Percentiles rank a stretch among this genome's conserved stretches.
phyloP scores from a whole-genome alignment of 1,139 yeast species.

The Arxiozyma slooffiae region DNA sequence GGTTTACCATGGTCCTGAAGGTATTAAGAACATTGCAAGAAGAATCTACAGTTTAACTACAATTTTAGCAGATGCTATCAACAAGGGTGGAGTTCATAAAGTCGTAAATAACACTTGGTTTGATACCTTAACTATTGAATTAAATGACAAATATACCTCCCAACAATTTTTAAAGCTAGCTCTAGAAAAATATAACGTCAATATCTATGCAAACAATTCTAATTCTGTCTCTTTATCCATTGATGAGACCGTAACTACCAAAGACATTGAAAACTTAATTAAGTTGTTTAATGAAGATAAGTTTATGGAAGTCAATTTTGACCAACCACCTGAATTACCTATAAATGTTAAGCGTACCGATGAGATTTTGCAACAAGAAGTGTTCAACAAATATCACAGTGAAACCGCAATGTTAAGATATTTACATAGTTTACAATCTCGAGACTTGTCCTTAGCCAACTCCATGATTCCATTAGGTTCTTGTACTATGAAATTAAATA shows the following conservation, averaged over 20 bases:
- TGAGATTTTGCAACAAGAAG: constrained; percentile 57
- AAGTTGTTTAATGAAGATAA: constrained; percentile 44
- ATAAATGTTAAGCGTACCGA: constrained; percentile 50
- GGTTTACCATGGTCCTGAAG: constrained; percentile 91
- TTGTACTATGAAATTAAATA: constrained; percentile 94
- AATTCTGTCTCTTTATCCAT: constrained; percentile 60
- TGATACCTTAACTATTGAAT: constrained; percentile 71
- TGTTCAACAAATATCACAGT: constrained; percentile 80
- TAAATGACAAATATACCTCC: constrained; percentile 40
- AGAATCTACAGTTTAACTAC: constrained; percentile 72
- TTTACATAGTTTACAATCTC: constrained; percentile 72
- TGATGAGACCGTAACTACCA: constrained; percentile 71
- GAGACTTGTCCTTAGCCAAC: constrained; percentile 86
- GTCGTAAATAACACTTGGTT: constrained; percentile 56
- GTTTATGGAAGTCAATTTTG: constrained; percentile 11
- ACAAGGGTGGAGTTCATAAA: constrained; percentile 32
- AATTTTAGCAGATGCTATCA: constrained; percentile 53
- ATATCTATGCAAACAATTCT: constrained; percentile 61
- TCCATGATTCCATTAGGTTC: constrained; percentile 97
- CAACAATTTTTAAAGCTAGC: constrained; percentile 52
- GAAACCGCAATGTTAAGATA: constrained; percentile 93
- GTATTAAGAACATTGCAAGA: constrained; percentile 69
- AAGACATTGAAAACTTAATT: constrained; percentile 51
- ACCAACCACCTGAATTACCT: constrained; percentile 38
- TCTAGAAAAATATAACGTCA: constrained; percentile 52